Base-by-base conservation (phyloP, 257 asterid species). In the Jaltomata sinuosa region DNA sequence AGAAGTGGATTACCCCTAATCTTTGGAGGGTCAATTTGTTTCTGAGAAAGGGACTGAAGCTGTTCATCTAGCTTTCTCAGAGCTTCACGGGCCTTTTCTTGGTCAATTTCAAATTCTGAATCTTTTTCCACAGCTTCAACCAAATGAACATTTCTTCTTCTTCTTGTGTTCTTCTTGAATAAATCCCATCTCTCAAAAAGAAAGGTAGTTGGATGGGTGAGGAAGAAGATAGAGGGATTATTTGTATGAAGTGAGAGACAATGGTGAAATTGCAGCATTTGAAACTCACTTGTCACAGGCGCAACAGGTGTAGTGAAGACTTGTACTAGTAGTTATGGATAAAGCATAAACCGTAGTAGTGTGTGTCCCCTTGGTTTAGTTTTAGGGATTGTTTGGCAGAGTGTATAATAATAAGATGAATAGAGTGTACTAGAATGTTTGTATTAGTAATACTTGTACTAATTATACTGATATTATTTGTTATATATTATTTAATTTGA, bases 81-180 rank as follows among this genome's bases (percentile, higher is more conserved):
- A 77, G 97, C 97, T 88, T 92, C 96, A 57, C 96, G 98, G 50
- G 98, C 98, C 88, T 91, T 89, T 7, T 90, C 96, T 10, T 86
- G 85, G 85, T 94, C 97, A 16, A 92, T 87, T 86, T 92, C 94
- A 36, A 87, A 92, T n/a, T 91, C 95, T 1, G 97, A 90, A n/a
- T 92, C 97, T 69, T 83, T 89, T 21, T 91, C 93, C 85, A 84
- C 84, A 3, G 90, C 94, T 78, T 50, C 5, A 67, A 64, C 52
- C 50, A 71, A 25, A 76, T 16, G 64, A 65, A 31, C 36, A 71
- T 32, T 45, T 83, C 57, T 42, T 71, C 84, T 38, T 59, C 52
- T 57, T 38, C 38, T 55, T 9, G 6, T 79, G 11, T 61, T 61
- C 5, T 55, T 80, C 19, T 59, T 57, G 76, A 22, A 3, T 59